These are phyloP conservation scores for Linum usitatissimum DNA, from an alignment of 345 rosid genomes.

Conservation along the genomic window DNA sequence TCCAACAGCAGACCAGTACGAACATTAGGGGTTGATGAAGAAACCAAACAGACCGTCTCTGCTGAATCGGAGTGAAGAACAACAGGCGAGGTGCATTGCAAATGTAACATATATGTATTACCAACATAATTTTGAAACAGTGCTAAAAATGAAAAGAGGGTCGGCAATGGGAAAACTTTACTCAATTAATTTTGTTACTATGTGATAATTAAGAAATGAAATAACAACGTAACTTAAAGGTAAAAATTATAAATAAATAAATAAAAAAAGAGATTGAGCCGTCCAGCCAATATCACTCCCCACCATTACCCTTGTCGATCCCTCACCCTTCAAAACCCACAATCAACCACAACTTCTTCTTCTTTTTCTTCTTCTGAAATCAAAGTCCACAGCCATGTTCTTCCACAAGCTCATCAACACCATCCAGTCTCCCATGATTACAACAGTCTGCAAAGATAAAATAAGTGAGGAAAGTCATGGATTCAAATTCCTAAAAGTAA, in stretches of 20 bases:
- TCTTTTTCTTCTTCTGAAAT: not conserved
- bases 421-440: not conserved
- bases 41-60: too few relatives aligned
- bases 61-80: too few relatives aligned
- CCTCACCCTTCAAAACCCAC: not conserved
- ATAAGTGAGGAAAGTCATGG: too few relatives aligned
- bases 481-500: too few relatives aligned
- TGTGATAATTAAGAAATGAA: not conserved
- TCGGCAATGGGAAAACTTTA: not conserved
- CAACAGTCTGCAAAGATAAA: too few relatives aligned
- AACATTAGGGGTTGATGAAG: too few relatives aligned
- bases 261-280: slow-evolving; percentile 32
- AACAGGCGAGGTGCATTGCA: too few relatives aligned
- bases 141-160: too few relatives aligned
- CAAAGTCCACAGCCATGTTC: slow-evolving; percentile 8
- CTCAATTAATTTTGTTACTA: not conserved
- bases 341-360: slow-evolving; percentile 10
- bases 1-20: too few relatives aligned
- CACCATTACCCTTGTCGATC: not conserved
- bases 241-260: not conserved
- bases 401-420: not conserved
- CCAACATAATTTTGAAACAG: too few relatives aligned
- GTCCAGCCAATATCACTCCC: slow-evolving; percentile 43
- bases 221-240: not conserved
- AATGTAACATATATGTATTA: too few relatives aligned